Percentiles rank a stretch among this genome's conserved stretches.
phyloP scores from a whole-genome alignment of 257 asterid genomes.

The Osmanthus fragrans region DNA sequence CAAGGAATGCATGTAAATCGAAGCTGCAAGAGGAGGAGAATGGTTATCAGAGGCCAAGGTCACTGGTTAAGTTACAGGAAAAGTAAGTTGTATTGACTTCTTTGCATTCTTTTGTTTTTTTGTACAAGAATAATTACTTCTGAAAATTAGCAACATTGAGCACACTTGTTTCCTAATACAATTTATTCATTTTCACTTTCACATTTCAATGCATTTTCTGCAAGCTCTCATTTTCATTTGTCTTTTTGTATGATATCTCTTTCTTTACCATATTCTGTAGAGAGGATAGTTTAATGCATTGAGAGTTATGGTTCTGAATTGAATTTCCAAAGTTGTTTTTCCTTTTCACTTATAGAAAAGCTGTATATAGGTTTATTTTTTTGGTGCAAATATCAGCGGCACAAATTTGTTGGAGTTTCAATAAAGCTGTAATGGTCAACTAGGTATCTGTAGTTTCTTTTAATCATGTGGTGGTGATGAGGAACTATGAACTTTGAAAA shows the following conservation, averaged over 20 bases:
- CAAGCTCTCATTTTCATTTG: no score
- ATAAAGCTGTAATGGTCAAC: neutral
- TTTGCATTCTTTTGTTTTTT: neutral
- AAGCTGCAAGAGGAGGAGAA: constrained; percentile 48
- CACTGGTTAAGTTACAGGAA: constrained; percentile 46
- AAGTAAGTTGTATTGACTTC: constrained; percentile 42
- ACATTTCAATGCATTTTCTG: neutral
- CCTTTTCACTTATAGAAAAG: neutral
- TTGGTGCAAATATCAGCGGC: neutral
- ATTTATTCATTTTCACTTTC: neutral
- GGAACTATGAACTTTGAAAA: neutral
- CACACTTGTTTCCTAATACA: neutral
- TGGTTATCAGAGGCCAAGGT: constrained; percentile 65
- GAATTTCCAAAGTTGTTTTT: neutral
- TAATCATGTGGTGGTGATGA: neutral
- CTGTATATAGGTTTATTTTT: neutral
- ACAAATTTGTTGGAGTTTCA: neutral
- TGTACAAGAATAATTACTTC: neutral
- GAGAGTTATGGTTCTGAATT: neutral
- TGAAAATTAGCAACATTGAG: neutral
- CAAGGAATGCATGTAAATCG: constrained; percentile 51
- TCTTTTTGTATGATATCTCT: no score
- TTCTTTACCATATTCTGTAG: neutral
- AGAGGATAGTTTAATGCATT: no score
- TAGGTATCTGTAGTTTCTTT: neutral